A percentile compares a stretch with the other conserved stretches of the same genome.
Conservation (phyloP, 2,329 filamentous ascomycete species). For the Ceratocystis destructans region DNA sequence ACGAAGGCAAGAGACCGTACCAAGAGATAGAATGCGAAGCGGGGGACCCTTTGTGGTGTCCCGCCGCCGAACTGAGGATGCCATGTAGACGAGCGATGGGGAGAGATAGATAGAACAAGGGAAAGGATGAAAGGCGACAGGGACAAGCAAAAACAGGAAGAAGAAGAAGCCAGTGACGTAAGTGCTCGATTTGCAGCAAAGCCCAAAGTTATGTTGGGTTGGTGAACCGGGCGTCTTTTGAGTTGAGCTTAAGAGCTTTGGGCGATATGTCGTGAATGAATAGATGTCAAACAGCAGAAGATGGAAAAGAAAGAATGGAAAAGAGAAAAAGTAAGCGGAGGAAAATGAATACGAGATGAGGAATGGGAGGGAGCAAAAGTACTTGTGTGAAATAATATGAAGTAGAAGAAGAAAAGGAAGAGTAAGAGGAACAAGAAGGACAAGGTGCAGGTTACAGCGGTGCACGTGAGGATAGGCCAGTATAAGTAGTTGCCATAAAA, state of each 20-base stretch:
- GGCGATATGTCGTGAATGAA: not conserved
- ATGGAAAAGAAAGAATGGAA: not conserved
- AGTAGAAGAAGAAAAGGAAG: not conserved
- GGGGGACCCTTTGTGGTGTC: slow-evolving; percentile 94
- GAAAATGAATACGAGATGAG: not conserved
- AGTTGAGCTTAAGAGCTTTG: not conserved
- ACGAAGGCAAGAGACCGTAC: slow-evolving; percentile 36
- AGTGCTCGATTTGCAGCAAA: no score
- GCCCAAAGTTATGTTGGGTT: no score
- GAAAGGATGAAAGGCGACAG: not conserved
- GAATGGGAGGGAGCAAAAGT: slow-evolving; percentile 4
- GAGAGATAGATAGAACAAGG: not conserved
- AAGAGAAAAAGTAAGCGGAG: not conserved
- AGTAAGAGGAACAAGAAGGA: no score
- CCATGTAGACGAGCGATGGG: slow-evolving; percentile 6
- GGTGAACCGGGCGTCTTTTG: no score
- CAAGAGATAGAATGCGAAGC: slow-evolving; percentile 77
- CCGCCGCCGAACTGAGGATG: slow-evolving; percentile 52
- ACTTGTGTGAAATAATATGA: slow-evolving; percentile 7
- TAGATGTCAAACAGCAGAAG: not conserved
- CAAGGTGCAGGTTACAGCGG: no score
- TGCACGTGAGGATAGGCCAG: no score
- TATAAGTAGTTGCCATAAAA: no score
- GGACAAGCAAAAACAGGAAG: no score
- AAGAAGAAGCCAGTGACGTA: no score